phyloP scores from a whole-genome alignment of 2,329 filamentous ascomycete species.

The Neofusicoccum sp. region DNA sequence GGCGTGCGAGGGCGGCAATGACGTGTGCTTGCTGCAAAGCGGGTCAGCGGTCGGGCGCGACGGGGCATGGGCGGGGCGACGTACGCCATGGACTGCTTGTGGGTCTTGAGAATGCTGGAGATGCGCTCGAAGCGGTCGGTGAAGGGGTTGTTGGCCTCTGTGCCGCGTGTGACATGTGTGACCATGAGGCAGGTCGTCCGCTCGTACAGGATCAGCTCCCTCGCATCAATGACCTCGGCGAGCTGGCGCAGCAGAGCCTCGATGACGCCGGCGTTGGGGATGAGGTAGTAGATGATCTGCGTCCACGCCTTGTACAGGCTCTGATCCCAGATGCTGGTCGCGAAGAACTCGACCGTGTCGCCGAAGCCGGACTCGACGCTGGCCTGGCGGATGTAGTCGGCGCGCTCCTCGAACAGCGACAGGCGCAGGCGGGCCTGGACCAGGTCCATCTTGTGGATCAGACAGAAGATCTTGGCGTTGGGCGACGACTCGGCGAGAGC shows the following conservation, averaged over 20 bases:
- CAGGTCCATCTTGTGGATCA: conserved; percentile 99
- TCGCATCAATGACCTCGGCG: conserved; percentile 81
- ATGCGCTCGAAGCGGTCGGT: conserved; percentile 92
- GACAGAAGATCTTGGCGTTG: conserved; percentile 80
- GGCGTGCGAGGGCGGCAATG: conserved; percentile 75
- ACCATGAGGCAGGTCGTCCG: conserved; percentile 94
- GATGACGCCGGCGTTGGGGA: conserved; percentile 88
- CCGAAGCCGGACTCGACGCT: conserved; percentile 62
- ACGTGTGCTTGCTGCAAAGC: conserved; percentile 67
- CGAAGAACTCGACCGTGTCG: conserved; percentile 72
- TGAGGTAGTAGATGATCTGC: conserved; percentile 93
- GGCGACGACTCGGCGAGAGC: conserved; percentile 84
- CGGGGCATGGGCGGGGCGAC: conserved; percentile 22
- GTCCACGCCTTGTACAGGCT: conserved; percentile 98
- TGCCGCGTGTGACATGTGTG: conserved; percentile 78
- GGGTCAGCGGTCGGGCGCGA: conserved; percentile 23
- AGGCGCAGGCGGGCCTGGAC: conserved; percentile 78
- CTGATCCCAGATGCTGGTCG: conserved; percentile 98
- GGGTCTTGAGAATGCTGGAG: conserved; percentile 96
- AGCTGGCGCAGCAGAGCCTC: conserved; percentile 81
- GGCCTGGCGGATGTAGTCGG: conserved; percentile 71
- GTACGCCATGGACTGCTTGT: conserved; percentile 74
- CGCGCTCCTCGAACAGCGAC: conserved; percentile 79
- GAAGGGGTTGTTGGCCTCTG: conserved; percentile 78
- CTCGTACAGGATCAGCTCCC: conserved; percentile 93